phyloP scores from a whole-genome alignment of 1,284 basidiomycete species.

The Ganoderma lingzhi region DNA sequence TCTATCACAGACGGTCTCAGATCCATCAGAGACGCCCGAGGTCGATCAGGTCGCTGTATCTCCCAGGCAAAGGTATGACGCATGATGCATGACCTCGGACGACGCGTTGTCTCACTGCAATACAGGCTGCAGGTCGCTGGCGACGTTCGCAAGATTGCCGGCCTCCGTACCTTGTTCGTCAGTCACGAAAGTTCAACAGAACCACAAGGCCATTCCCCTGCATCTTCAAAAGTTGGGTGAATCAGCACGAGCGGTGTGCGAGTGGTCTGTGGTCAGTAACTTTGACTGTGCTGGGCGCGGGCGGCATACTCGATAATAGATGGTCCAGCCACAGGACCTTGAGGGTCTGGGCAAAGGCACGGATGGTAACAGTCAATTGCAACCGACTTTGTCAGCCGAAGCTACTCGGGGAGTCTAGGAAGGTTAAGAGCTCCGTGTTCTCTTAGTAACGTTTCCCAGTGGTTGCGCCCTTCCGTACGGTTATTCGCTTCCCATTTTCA shows the following conservation, averaged over 20 bases:
- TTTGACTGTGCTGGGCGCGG: too few relatives aligned
- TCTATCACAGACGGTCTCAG: neutral
- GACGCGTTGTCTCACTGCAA: neutral
- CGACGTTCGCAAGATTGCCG: neutral
- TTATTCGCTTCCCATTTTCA: neutral
- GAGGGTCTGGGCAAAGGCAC: neutral
- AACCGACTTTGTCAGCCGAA: neutral
- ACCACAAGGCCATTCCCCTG: neutral
- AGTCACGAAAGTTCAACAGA: neutral
- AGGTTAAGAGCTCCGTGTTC: neutral
- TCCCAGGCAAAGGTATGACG: neutral
- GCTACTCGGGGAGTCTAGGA: neutral
- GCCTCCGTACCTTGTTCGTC: neutral
- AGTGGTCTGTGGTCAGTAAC: neutral
- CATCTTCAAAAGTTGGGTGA: neutral
- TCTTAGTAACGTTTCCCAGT: constrained; percentile 1
- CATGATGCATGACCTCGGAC: neutral
- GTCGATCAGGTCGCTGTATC: neutral
- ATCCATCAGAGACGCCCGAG: neutral
- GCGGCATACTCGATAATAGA: neutral
- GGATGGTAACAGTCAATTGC: neutral
- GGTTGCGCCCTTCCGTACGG: neutral
- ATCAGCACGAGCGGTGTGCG: neutral
- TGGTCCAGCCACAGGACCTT: neutral
- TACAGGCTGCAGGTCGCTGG: neutral